Base-by-base conservation (phyloP, 1,139 yeast genomes). In the Geotrichum reessii region DNA sequence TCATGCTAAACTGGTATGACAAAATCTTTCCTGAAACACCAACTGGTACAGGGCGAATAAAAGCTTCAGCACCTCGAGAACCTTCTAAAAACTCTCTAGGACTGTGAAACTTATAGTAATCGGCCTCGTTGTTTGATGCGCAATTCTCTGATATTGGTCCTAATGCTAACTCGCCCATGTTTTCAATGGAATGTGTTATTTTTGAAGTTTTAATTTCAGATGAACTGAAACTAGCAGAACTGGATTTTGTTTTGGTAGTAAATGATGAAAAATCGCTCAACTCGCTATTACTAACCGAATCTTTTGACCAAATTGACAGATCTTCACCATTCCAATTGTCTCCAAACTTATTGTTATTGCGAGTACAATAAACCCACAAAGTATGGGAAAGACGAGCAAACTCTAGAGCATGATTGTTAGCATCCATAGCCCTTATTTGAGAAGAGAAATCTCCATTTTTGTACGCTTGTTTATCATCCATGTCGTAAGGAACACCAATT, bases 401-500 rank as follows among this genome's bases (percentile, higher is more conserved):
- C 69, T 92, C 98, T 52, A 92, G 74, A 0, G 95, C 97, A 66
- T 76, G 81, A 27, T 85, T 79, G 53, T 91, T 72, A 0, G 97
- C 96, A 74, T 92, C 97, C 71, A 89, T 74, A 0, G 97, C 97
- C 6, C 81, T 77, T 2, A 87, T 85, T 68, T 92, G 98, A 0
- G 89, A 79, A 12, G 78, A 72, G 68, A 83, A 91, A 62, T 83
- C 81, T 1, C 92, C 90, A 58, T 77, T 78, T 0, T 70, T 69
- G 67, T 81, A 91, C 0, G 97, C 88, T 52, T 74, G 75, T 66
- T 87, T 87, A 61, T 81, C 79, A 69, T 92, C 93, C 96, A 92
- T 87, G 71, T 93, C 97, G 71, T 85, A 90, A 1, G 99, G 98
- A 85, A 92, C 88, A 2, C 99, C 99, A n/a, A 93, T 91, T 72